These are phyloP conservation scores for Millerago galiae DNA, from an alignment of 805 yeast species.

Conservation along the genomic window DNA sequence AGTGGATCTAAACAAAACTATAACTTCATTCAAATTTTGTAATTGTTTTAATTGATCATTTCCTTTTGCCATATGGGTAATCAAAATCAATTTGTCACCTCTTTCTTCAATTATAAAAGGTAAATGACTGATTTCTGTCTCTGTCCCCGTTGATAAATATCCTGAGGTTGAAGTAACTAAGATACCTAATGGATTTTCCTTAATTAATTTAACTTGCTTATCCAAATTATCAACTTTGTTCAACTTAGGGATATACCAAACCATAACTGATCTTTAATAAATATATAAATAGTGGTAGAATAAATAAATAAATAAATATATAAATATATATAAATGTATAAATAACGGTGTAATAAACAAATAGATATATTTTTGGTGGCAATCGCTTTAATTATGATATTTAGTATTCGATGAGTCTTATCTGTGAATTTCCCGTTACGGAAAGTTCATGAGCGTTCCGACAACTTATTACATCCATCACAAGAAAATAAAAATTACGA, in stretches of 20 bases:
- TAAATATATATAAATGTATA: too few relatives aligned
- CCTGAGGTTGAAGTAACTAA: conserved; percentile 30
- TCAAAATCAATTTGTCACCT: conserved; percentile 32
- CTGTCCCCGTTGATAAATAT: conserved; percentile 21
- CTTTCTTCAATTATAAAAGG: conserved; percentile 40
- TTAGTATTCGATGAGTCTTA: too few relatives aligned
- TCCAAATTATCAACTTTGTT: conserved; percentile 28
- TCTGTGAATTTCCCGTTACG: too few relatives aligned
- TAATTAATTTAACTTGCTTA: conserved; percentile 35
- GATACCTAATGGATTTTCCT: conserved; percentile 45
- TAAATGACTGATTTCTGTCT: conserved; percentile 46
- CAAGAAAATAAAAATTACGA: too few relatives aligned
- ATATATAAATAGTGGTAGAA: too few relatives aligned
- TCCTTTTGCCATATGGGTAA: conserved; percentile 48
- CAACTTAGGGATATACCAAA: conserved; percentile 26
- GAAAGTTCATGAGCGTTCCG: too few relatives aligned
- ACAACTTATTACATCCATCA: too few relatives aligned
- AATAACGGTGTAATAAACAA: too few relatives aligned
- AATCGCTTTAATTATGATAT: too few relatives aligned
- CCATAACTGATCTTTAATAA: conserved; percentile 5
- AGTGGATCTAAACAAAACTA: conserved; percentile 45
- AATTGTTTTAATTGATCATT: conserved; percentile 45
- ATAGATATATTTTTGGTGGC: too few relatives aligned
- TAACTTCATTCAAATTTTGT: conserved; percentile 27
- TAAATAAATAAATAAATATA: too few relatives aligned